Base-by-base conservation (phyloP, 345 rosid species). In the Streptanthus diversifolius region DNA sequence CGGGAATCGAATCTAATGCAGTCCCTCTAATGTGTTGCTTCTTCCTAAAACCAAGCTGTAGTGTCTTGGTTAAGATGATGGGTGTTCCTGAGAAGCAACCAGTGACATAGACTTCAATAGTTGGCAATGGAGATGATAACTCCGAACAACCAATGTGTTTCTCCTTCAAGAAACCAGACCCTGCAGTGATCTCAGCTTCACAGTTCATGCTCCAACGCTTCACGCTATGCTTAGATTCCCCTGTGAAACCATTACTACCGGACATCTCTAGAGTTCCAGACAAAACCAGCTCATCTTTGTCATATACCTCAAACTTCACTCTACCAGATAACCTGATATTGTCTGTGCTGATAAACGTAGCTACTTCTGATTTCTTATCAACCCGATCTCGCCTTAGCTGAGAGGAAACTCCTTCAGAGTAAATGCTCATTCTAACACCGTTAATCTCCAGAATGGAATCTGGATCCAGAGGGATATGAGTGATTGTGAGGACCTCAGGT, bases 291-390 rank as follows among this genome's bases (percentile, higher is more conserved):
- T 83, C 83, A 13, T 91, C 87, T 63, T 75, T 83, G 51, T 88
- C 84, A 25, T 80, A 80, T 39, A 95, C 89, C 83, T 91, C 95
- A 48, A 91, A 89, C 81, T 86, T 89, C 30, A 95, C 89, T 81
- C 88, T 86, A 71, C 97, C 99, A 0, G 88, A 85, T 33, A 86
- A 80, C 74, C 95, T 84, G 68, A 91, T 80, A 60, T 82, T 87
- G 43, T 95, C 91, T 0, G 99, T 95, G 80, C 97, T 86, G 4
- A 95, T 89, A 58, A 91, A 95, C 4, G 97, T 95, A 53, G 88
- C 97, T 56, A 84, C 98, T 56, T 89, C 92, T 0, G 92, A 86
- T 80, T 78, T 85, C 84, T 81, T 93, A 70, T 87, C 95, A 2
- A 83, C 83, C n/a, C 97, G 80, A 71, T 89, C 97, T 67, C 96